These are phyloP conservation scores for Xylaria castorea DNA, from an alignment of 495 filamentous ascomycete species.

Conservation along the genomic window DNA sequence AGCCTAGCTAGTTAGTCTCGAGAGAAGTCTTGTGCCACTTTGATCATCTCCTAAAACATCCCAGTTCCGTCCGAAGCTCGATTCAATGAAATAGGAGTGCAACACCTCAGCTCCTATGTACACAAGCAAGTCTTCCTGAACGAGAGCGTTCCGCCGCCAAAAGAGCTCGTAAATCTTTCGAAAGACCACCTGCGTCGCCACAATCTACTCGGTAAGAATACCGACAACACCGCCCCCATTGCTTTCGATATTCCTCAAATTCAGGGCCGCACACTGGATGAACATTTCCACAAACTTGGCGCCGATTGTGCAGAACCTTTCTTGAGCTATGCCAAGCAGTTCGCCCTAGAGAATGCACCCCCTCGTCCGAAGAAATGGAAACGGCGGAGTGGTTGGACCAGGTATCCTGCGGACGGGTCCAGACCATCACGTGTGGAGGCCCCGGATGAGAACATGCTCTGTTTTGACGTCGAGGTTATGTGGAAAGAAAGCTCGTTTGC, in stretches of 20 bases:
- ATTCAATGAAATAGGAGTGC: constrained; percentile 91
- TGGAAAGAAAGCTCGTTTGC: constrained; percentile 90
- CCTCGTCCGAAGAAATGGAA: constrained; percentile 81
- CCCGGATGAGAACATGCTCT: constrained; percentile 80
- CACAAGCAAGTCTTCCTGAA: constrained; percentile 78
- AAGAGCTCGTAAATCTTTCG: constrained; percentile 77
- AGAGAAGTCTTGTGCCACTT: constrained; percentile 21
- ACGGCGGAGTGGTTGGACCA: constrained; percentile 89
- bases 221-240: constrained; percentile 74
- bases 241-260: constrained; percentile 84
- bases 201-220: constrained; percentile 88
- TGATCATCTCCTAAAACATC: constrained; percentile 32
- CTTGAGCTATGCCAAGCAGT: constrained; percentile 73
- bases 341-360: constrained; percentile 69
- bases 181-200: constrained; percentile 85
- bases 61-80: constrained; percentile 67
- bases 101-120: constrained; percentile 85
- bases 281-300: constrained; percentile 93
- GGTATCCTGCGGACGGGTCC: constrained; percentile 77
- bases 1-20: constrained; percentile 43
- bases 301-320: constrained; percentile 91
- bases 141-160: constrained; percentile 57
- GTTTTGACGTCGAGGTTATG: constrained; percentile 97
- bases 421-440: constrained; percentile 69
- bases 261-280: constrained; percentile 82